phyloP scores from a whole-genome alignment of 768 basidiomycete species.

The Boletus pseudopeckii region DNA sequence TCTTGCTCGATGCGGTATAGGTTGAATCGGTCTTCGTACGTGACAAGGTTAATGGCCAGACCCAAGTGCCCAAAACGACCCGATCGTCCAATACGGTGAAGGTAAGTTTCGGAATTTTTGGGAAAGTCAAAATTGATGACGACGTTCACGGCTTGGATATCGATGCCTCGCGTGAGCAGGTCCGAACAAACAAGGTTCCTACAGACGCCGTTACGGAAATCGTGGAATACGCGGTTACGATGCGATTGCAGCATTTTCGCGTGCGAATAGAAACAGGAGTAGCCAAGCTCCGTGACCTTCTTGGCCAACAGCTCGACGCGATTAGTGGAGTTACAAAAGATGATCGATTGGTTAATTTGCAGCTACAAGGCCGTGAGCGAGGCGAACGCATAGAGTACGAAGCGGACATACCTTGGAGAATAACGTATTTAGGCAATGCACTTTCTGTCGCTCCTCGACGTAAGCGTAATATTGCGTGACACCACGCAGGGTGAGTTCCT shows the following conservation, averaged over 20 bases:
- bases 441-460: constrained; percentile 98
- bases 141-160: constrained; percentile 99
- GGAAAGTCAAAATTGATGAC: constrained; percentile 99
- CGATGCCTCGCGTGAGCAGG: constrained; percentile 97
- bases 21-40: constrained; percentile 97
- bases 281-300: constrained; percentile 98
- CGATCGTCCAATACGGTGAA: constrained; percentile 96
- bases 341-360: constrained; percentile 99
- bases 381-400: background rate
- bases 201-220: constrained; percentile 98
- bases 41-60: constrained; percentile 96
- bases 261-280: constrained; percentile 99
- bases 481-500: constrained; percentile 96
- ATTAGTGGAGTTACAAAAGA: constrained; percentile 99
- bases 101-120: constrained; percentile 97
- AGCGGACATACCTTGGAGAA: constrained; percentile 79
- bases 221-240: constrained; percentile 99
- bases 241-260: constrained; percentile 99
- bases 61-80: constrained; percentile 97
- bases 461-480: constrained; percentile 99
- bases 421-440: constrained; percentile 98
- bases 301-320: constrained; percentile 98
- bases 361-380: constrained; percentile 49
- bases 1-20: constrained; percentile 98
- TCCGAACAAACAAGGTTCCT: constrained; percentile 98